Evolutionary conservation across 1,284 basidiomycete species (phyloP).

Genomic region (Leucoagaricus sp.): DNA sequence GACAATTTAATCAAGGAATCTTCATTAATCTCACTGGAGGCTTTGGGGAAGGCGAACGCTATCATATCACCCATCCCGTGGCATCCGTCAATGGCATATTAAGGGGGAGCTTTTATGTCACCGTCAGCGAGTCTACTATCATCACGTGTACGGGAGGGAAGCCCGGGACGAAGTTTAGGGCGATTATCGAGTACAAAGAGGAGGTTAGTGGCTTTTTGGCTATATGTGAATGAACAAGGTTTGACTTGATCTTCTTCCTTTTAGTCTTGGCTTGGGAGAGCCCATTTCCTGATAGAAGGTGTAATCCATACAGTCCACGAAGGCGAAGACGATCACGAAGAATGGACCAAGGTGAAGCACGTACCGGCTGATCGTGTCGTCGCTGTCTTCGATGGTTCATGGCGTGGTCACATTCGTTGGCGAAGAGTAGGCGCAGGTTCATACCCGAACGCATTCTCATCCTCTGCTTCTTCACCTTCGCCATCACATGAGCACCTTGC

Average conservation of each 20-base stretch:
- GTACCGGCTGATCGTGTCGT: constrained; percentile 81
- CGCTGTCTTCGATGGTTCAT: constrained; percentile 86
- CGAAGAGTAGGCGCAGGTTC: constrained; percentile 62
- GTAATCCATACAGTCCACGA: constrained; percentile 84
- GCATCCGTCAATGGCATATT: constrained; percentile 93
- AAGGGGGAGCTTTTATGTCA: constrained; percentile 89
- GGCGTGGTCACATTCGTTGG: constrained; percentile 86
- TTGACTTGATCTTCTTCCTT: too few species aligned
- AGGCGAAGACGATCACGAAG: constrained; percentile 60
- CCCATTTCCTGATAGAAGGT: constrained; percentile 88
- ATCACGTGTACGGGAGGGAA: constrained; percentile 81
- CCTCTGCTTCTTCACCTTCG: constrained; percentile 43
- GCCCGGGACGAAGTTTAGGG: constrained; percentile 64
- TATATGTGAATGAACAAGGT: too few species aligned
- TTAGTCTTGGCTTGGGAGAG: constrained; percentile 89
- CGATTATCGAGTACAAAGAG: constrained; percentile 94
- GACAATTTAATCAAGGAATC: constrained; percentile 86
- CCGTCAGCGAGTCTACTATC: constrained; percentile 78
- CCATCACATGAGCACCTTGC: constrained; percentile 42
- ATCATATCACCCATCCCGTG: constrained; percentile 88
- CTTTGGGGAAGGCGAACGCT: constrained; percentile 78
- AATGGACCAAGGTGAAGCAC: constrained; percentile 89
- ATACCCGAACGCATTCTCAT: constrained; percentile 39
- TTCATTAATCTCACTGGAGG: constrained; percentile 80
- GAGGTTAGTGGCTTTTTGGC: constrained; percentile 60